Percentiles rank a stretch among this genome's conserved stretches.
These are phyloP conservation scores for Teratosphaeria viscida DNA, from an alignment of 2,329 filamentous ascomycete species.

Conservation along the genomic window DNA sequence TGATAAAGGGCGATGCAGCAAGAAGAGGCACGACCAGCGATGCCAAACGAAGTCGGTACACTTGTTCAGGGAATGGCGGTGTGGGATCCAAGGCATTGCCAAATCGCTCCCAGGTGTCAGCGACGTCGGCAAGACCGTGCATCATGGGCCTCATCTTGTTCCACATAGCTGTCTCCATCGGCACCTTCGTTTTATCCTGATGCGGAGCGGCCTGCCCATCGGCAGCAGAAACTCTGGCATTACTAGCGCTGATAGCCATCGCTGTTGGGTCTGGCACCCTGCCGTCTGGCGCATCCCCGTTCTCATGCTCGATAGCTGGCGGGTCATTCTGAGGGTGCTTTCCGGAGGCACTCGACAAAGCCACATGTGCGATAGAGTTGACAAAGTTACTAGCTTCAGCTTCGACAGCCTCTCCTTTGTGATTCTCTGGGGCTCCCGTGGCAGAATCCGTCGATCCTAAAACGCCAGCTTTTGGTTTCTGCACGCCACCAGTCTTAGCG, in stretches of 20 bases:
- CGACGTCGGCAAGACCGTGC: conserved; percentile 50
- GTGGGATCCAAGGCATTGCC: conserved; percentile 45
- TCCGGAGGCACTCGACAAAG: conserved; percentile 63
- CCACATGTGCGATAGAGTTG: conserved; percentile 59
- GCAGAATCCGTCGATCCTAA: conserved; percentile 66
- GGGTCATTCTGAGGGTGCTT: conserved; percentile 62
- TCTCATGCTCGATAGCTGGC: conserved; percentile 32
- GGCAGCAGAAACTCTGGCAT: conserved; percentile 43
- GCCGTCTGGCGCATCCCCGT: conserved; percentile 33
- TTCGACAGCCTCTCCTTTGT: conserved; percentile 75
- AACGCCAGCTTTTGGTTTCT: conserved; percentile 67
- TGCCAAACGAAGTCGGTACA: conserved; percentile 37
- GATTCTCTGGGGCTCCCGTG: conserved; percentile 72
- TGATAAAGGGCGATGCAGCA: conserved; percentile 33
- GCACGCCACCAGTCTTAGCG: conserved; percentile 58
- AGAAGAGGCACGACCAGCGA: conserved; percentile 35
- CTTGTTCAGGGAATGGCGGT: conserved; percentile 36
- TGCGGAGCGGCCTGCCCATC: conserved; percentile 41
- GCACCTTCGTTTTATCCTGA: conserved; percentile 69
- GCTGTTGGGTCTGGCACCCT: conserved; percentile 52
- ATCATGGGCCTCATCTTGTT: conserved; percentile 63
- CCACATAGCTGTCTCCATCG: conserved; percentile 69
- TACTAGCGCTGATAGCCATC: conserved; percentile 43
- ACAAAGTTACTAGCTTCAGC: conserved; percentile 75
- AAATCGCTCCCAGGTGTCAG: conserved; percentile 54